A percentile compares a stretch with the other conserved stretches of the same genome.
Conservation (phyloP, 164 flowering plant species). For the Stephania yunnanensis region DNA sequence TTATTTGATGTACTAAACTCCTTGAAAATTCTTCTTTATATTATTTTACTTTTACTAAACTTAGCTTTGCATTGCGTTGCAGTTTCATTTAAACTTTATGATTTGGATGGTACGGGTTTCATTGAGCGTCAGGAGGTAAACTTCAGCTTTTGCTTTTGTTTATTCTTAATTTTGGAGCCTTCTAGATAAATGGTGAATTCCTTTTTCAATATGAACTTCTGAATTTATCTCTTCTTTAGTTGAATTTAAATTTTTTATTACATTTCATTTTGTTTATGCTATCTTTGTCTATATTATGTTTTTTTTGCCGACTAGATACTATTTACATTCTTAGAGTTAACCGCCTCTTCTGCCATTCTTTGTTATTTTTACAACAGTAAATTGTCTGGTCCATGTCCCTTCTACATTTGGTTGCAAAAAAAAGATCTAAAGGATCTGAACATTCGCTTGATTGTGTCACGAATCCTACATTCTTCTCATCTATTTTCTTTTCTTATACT, state of each 20-base stretch:
- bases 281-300: background rate
- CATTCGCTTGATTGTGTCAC: background rate
- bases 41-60: background rate
- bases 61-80: constrained; percentile 15
- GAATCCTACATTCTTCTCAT: background rate
- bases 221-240: background rate
- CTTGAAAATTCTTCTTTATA: background rate
- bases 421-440: background rate
- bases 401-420: background rate
- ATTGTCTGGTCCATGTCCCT: background rate
- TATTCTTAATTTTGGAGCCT: background rate
- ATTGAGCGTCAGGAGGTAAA: constrained; percentile 94
- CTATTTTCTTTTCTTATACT: constrained; percentile 14
- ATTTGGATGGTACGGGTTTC: constrained; percentile 82
- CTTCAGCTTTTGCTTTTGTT: background rate
- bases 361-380: background rate
- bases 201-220: background rate
- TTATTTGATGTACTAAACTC: background rate
- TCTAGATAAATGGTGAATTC: background rate
- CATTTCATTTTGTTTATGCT: background rate
- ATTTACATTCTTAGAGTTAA: too few relatives aligned
- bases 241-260: too few relatives aligned
- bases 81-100: constrained; percentile 88
- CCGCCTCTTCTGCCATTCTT: background rate
- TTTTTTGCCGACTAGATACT: background rate